These are phyloP conservation scores for Eucalyptus rudis DNA, from an alignment of 345 rosid species.

Conservation along the genomic window DNA sequence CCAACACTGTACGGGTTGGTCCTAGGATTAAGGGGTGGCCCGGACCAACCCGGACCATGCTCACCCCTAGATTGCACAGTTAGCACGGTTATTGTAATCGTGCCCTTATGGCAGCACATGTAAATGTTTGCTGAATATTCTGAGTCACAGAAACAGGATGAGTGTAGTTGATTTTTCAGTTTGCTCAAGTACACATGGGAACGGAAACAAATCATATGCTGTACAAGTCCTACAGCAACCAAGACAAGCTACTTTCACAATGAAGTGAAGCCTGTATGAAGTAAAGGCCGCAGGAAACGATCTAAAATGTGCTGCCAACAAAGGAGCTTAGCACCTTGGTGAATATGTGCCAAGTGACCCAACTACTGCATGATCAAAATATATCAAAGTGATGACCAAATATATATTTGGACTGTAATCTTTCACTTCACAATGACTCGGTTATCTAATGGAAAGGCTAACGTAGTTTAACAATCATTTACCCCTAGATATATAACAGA, in stretches of 20 bases:
- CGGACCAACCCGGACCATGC: too few relatives aligned
- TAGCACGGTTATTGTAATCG: accelerated
- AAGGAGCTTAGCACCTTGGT: background rate
- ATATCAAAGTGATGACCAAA: background rate
- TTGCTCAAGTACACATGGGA: background rate
- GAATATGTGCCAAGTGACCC: background rate
- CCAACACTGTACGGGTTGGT: too few relatives aligned
- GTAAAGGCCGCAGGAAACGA: background rate
- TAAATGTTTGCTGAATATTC: background rate
- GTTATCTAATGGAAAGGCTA: background rate
- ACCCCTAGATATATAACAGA: background rate
- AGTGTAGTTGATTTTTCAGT: background rate
- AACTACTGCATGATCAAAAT: background rate
- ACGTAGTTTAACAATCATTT: background rate
- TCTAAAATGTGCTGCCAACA: background rate
- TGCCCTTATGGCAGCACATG: background rate
- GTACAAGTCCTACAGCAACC: background rate
- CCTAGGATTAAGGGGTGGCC: too few relatives aligned
- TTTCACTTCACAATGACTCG: background rate
- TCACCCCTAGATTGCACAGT: too few relatives aligned
- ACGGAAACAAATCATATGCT: background rate
- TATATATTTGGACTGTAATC: background rate
- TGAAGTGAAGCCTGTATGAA: background rate
- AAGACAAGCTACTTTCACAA: background rate
- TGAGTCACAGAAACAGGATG: background rate